phyloP scores from a whole-genome alignment of 768 basidiomycete genomes.

The Panaeolus cyanescens region DNA sequence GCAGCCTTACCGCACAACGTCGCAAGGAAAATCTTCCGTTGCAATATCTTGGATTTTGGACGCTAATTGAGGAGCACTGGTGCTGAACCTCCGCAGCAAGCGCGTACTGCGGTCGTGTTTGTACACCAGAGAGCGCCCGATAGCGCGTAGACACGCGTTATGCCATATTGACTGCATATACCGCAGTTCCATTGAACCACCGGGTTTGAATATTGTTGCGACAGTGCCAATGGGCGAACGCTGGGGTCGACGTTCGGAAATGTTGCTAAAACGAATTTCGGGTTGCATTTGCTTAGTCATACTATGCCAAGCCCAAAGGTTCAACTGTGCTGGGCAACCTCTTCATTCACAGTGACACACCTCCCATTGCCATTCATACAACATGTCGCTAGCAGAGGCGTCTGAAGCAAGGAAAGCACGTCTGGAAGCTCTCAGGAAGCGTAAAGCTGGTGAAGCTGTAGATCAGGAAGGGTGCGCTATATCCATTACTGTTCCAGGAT shows the following conservation, averaged over 20 bases:
- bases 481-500: background rate
- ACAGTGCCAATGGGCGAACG: background rate
- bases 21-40: constrained; percentile 68
- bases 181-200: constrained; percentile 3
- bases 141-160: constrained; percentile 25
- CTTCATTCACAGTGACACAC: background rate
- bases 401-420: constrained; percentile 84
- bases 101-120: background rate
- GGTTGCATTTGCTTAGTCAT: constrained; percentile 1
- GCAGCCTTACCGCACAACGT: constrained; percentile 59
- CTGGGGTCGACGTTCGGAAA: background rate
- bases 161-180: constrained; percentile 29
- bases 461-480: constrained; percentile 44
- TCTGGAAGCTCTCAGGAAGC: constrained; percentile 71
- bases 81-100: background rate
- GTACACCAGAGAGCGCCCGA: constrained; percentile 18
- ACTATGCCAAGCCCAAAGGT: background rate
- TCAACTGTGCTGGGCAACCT: too few species aligned
- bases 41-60: constrained; percentile 20
- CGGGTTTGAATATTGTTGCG: constrained; percentile 7
- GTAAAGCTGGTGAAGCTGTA: constrained; percentile 59
- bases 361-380: background rate
- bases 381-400: constrained; percentile 68
- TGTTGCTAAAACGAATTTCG: constrained; percentile 1
- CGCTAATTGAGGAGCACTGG: background rate